Percentiles rank a stretch among this genome's conserved stretches.
Evolutionary conservation across 306 rosid species (phyloP).

Genomic region (Luffa aegyptiaca): DNA sequence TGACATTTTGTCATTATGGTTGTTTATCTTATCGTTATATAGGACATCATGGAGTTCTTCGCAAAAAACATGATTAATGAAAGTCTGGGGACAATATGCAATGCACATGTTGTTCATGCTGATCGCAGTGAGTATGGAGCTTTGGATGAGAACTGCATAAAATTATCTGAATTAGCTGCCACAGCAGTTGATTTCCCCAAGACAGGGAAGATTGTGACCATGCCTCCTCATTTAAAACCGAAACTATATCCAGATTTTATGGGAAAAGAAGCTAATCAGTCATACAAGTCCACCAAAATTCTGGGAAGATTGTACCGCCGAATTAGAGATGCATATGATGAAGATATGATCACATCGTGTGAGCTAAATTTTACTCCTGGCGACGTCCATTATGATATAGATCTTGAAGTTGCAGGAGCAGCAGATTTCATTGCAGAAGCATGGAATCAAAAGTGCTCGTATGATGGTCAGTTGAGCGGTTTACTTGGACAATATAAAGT

Average conservation of each 20-base stretch:
- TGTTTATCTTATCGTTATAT: constrained; percentile 21
- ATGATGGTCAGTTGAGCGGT: constrained; percentile 58
- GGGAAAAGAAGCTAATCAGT: constrained; percentile 61
- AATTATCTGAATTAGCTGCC: constrained; percentile 74
- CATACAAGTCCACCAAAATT: constrained; percentile 63
- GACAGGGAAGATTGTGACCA: constrained; percentile 55
- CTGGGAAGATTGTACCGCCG: constrained; percentile 66
- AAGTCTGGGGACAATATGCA: constrained; percentile 66
- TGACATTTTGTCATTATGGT: background rate
- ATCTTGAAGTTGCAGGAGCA: constrained; percentile 48
- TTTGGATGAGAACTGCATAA: constrained; percentile 48
- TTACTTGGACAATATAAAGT: constrained; percentile 71
- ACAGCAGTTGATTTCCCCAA: constrained; percentile 86
- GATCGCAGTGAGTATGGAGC: constrained; percentile 67
- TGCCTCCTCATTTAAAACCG: constrained; percentile 61
- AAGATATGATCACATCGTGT: constrained; percentile 29
- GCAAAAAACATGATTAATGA: constrained; percentile 67
- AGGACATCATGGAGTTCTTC: constrained; percentile 60
- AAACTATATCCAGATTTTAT: constrained; percentile 81
- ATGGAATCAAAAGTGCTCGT: constrained; percentile 59
- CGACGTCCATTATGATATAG: constrained; percentile 45
- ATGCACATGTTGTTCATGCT: constrained; percentile 94
- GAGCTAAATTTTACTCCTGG: constrained; percentile 17
- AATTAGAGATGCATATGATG: constrained; percentile 44
- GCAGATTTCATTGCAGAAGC: constrained; percentile 53